Evolutionary conservation across 371 early-diverging fungal species (phyloP).

Genomic region (Mortierella sp.): DNA sequence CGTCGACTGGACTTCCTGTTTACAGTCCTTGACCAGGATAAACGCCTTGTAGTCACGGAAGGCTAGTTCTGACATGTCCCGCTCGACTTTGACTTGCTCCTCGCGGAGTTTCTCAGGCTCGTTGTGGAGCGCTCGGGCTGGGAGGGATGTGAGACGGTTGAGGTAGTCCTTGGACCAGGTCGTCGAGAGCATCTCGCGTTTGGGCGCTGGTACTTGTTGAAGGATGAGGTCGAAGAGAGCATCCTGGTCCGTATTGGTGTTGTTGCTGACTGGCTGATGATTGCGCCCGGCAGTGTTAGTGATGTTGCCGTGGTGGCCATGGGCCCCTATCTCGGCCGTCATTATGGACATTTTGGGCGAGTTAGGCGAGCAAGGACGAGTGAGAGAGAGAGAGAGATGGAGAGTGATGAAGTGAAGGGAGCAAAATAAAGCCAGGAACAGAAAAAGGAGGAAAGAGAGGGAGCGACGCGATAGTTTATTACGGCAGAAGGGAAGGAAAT

Average conservation of each 20-base stretch:
- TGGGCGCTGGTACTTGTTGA: conserved; percentile 40
- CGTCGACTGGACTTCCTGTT: conserved; percentile 66
- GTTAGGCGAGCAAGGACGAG: background rate
- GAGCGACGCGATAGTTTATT: background rate
- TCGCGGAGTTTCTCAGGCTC: conserved; percentile 66
- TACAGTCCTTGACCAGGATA: conserved; percentile 74
- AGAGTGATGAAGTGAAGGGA: background rate
- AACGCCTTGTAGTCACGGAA: conserved; percentile 80
- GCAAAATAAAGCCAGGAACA: background rate
- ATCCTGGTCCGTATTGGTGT: conserved; percentile 46
- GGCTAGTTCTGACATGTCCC: conserved; percentile 78
- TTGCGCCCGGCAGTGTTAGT: conserved; percentile 2
- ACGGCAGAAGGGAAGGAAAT: background rate
- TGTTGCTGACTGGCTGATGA: conserved; percentile 12
- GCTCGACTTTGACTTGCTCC: conserved; percentile 69
- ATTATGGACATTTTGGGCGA: conserved; percentile 6
- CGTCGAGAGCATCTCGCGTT: conserved; percentile 55
- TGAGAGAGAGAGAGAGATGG: background rate
- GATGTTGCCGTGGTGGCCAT: background rate
- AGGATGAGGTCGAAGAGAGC: conserved; percentile 54
- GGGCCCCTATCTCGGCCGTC: conserved; percentile 21
- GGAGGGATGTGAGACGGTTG: conserved; percentile 69
- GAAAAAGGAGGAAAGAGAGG: background rate
- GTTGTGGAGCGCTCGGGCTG: conserved; percentile 69
- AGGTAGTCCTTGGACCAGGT: conserved; percentile 75